Base-by-base conservation (phyloP, 164 flowering plant genomes). In the Tetracentron sinense region DNA sequence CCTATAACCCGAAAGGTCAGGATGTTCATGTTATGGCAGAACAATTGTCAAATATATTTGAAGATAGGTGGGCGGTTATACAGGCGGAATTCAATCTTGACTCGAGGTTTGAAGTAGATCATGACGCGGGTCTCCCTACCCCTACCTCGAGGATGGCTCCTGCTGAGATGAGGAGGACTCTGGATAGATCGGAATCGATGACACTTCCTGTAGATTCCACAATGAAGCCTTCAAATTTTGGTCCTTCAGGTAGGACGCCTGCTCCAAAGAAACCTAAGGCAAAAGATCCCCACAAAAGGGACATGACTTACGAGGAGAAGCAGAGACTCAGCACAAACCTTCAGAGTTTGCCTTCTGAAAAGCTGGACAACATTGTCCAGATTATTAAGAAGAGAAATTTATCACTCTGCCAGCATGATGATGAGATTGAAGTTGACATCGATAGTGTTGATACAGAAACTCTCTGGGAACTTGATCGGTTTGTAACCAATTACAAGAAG, bases 391-490 rank as follows among this genome's bases (percentile, higher is more conserved):
- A 77, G 72, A 82, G 91, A 66, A 89, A 79, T 64, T 70, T 87
- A 25, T 75, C 78, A 7, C 83, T 91, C 17, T 68, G 52, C 67
- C 96, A 89, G 63, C 72, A 84, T 46, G 93, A 91, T 60, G 92
- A 87, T 68, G 97, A 89, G 75, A 84, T 91, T 74, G 97, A 91
- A 70, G 89, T 91, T 56, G 97, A 91, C 62, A 91, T 91, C 42
- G 96, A 84, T 29, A 80, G 79, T 74, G 86, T 88, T 63, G 97
- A 91, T 74, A 60, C 81, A 2, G 97, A 91, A 64, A 91, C 97
- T 17, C 78, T 91, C 23, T 89, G 97, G 97, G 97, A 91, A 67
- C 91, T 91, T 56, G 92, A 91, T 66, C 78, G 88, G 62, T 85
- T 83, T 69, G 91, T 91, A 21, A 75, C 81, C 21, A 80, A 87